These are phyloP conservation scores for Letharia columbiana DNA, from an alignment of 495 filamentous ascomycete genomes.

Conservation along the genomic window DNA sequence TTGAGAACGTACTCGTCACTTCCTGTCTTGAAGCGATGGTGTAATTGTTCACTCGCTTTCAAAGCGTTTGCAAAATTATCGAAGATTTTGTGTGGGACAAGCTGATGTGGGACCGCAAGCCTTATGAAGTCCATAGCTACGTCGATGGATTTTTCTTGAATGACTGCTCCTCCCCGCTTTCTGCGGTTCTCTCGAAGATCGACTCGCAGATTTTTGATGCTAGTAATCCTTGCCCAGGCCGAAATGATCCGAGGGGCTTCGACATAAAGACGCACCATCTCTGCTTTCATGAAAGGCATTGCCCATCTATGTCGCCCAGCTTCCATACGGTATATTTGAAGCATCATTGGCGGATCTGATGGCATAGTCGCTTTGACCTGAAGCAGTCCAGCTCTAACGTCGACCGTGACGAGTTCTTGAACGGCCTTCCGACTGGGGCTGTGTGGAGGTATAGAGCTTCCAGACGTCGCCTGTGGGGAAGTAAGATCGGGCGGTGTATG, in stretches of 20 bases:
- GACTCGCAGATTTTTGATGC: slow-evolving; percentile 67
- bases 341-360: slow-evolving; percentile 76
- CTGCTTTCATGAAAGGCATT: slow-evolving; percentile 65
- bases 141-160: slow-evolving; percentile 78
- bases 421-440: background rate
- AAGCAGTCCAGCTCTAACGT: slow-evolving; percentile 67
- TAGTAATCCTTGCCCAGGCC: slow-evolving; percentile 78
- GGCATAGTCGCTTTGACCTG: slow-evolving; percentile 87
- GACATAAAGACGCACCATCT: slow-evolving; percentile 72
- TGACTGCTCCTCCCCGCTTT: slow-evolving; percentile 50
- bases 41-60: slow-evolving; percentile 82
- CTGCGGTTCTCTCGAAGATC: slow-evolving; percentile 69
- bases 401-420: slow-evolving; percentile 66
- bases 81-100: slow-evolving; percentile 81
- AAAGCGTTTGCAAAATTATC: slow-evolving; percentile 84
- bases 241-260: slow-evolving; percentile 70
- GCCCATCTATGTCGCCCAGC: slow-evolving; percentile 79
- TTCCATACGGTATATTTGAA: slow-evolving; percentile 75
- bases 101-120: slow-evolving; percentile 84
- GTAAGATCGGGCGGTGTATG: background rate
- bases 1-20: slow-evolving; percentile 80
- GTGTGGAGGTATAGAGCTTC: background rate
- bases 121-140: slow-evolving; percentile 77
- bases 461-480: background rate
- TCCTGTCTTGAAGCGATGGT: slow-evolving; percentile 79